Evolutionary conservation across 768 basidiomycete genomes (phyloP).

Genomic region (Leccinum rimulosum): DNA sequence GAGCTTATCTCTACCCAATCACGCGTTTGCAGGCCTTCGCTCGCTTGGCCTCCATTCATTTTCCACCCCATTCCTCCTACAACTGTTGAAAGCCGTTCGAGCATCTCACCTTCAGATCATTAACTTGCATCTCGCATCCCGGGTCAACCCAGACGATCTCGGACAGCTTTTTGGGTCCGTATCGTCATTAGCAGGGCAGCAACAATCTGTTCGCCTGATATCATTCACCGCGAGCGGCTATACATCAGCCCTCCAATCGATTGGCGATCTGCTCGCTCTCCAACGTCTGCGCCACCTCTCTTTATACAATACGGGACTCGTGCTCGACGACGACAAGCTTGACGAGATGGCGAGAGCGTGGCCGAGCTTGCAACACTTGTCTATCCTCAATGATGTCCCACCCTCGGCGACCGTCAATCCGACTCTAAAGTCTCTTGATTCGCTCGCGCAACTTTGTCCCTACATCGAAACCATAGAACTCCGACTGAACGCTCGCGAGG

Average conservation of each 20-base stretch:
- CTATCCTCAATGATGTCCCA: constrained; percentile 12
- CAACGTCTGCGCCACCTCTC: constrained; percentile 14
- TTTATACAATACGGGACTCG: constrained; percentile 9
- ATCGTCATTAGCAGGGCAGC: constrained; percentile 7
- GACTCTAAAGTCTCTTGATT: constrained; percentile 11
- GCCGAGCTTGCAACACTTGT: constrained; percentile 19
- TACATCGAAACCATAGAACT: constrained; percentile 15
- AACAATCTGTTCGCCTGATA: constrained; percentile 5
- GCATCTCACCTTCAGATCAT: constrained; percentile 13
- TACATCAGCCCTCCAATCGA: constrained; percentile 12
- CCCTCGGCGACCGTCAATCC: constrained; percentile 6
- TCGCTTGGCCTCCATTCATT: constrained; percentile 17
- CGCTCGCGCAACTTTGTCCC: constrained; percentile 16
- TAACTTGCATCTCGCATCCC: constrained; percentile 15
- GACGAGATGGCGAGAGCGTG: constrained; percentile 18
- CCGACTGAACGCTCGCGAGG: constrained; percentile 19
- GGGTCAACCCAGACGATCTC: constrained; percentile 8
- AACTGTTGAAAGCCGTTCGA: constrained; percentile 8
- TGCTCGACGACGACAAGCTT: constrained; percentile 14
- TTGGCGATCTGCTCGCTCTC: constrained; percentile 5
- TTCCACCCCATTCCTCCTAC: constrained; percentile 7
- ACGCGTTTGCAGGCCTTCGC: constrained; percentile 7
- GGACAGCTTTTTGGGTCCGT: constrained; percentile 5
- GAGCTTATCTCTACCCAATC: constrained; percentile 1
- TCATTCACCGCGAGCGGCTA: constrained; percentile 13